Percentiles rank a stretch among this genome's conserved stretches.
These are phyloP conservation scores for Aciculoconidium aculeatum DNA, from an alignment of 805 yeast genomes.

Conservation along the genomic window DNA sequence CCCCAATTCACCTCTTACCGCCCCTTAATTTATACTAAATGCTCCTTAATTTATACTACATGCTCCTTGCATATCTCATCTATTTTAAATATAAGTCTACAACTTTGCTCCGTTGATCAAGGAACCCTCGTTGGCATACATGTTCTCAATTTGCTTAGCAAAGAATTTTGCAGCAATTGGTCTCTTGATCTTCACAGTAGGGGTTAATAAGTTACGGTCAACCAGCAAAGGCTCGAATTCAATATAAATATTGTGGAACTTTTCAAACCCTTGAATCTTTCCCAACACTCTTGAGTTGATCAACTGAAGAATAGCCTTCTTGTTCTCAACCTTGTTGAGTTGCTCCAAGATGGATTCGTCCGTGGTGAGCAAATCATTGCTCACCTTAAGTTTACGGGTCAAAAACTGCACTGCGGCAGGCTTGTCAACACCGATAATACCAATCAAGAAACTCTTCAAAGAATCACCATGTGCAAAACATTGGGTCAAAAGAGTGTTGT, in stretches of 20 bases:
- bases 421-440: slow-evolving; percentile 20
- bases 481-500: slow-evolving; percentile 16
- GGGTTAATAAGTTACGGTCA: slow-evolving; percentile 21
- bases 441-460: slow-evolving; percentile 17
- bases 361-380: slow-evolving; percentile 4
- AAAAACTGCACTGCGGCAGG: slow-evolving; percentile 12
- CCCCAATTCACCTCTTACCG: too few relatives aligned
- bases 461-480: slow-evolving; percentile 21
- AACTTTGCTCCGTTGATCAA: slow-evolving; percentile 10
- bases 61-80: too few relatives aligned
- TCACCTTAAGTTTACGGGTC: slow-evolving; percentile 9
- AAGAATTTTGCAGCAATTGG: slow-evolving; percentile 42
- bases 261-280: slow-evolving; percentile 18
- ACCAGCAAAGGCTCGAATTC: slow-evolving; percentile 23
- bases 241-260: slow-evolving; percentile 18
- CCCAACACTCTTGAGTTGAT: slow-evolving; percentile 13
- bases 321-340: slow-evolving; percentile 13
- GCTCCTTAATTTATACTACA: too few relatives aligned
- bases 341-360: slow-evolving; percentile 8
- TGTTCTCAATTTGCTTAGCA: slow-evolving; percentile 28
- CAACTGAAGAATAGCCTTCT: slow-evolving; percentile 11
- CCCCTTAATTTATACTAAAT: too few relatives aligned
- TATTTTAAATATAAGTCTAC: slow-evolving; percentile 2
- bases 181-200: slow-evolving; percentile 46
- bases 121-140: slow-evolving; percentile 44